These are phyloP conservation scores for Penicillium sp. DNA, from an alignment of 2,329 filamentous ascomycete species.

Conservation along the genomic window DNA sequence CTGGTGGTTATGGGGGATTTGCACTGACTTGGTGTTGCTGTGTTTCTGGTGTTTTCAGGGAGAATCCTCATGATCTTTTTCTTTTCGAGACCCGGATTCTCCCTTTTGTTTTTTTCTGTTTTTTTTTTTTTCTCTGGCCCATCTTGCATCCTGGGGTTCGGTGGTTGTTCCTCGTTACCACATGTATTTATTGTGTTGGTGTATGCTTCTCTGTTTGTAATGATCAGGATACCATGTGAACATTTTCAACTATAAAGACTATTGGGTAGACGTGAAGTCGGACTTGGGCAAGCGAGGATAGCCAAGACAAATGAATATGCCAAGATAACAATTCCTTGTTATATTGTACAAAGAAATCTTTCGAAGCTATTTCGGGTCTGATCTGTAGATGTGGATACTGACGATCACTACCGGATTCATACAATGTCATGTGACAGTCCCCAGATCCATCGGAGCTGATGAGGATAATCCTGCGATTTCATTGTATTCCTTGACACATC, in stretches of 20 bases:
- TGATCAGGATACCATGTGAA: conserved; percentile 21
- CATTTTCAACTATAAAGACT: background rate
- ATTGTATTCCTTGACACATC: background rate
- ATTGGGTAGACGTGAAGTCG: background rate
- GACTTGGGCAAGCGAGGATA: background rate
- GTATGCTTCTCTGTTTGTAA: conserved; percentile 22
- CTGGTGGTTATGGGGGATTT: conserved; percentile 19
- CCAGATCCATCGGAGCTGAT: conserved; percentile 6
- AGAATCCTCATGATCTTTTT: conserved; percentile 6
- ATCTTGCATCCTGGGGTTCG: conserved; percentile 30
- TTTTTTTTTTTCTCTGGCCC: conserved; percentile 16
- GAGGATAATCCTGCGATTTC: conserved; percentile 8
- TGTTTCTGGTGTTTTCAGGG: conserved; percentile 18
- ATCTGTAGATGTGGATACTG: background rate
- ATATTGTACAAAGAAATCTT: too few species aligned
- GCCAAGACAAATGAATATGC: background rate
- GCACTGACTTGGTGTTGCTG: conserved; percentile 21
- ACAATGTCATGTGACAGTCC: conserved; percentile 1
- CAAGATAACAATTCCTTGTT: background rate
- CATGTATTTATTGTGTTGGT: conserved; percentile 11
- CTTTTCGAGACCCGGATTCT: background rate
- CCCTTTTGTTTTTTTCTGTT: conserved; percentile 15
- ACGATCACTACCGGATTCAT: background rate
- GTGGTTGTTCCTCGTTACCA: conserved; percentile 13
- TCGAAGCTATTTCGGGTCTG: background rate